Evolutionary conservation across 169 alveolate species (phyloP), one percentile per base, ranked within the genome.

Genomic region (Besnoitia besnoiti): DNA sequence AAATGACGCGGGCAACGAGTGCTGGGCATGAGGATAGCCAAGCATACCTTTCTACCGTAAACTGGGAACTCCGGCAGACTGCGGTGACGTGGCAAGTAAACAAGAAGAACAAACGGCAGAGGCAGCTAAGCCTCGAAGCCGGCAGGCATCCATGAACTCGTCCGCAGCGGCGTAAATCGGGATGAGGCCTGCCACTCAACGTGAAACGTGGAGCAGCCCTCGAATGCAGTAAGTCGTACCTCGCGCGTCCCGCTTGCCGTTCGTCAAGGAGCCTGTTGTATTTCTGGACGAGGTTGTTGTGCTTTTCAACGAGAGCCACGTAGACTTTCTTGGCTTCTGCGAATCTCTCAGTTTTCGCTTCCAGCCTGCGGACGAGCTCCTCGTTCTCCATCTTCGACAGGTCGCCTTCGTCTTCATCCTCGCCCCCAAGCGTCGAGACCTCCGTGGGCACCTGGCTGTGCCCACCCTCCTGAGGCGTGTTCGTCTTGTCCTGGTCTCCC

Each of bases 271-370:
- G 87, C 24, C 39, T 4, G 33, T 77, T 77, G 59, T 77, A 77
- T 55, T 77, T 77, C 30, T 39, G 5, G 40, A 77, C 87, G 40
- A 77, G 87, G 24, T 51, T 42, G 55, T 77, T 77, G 87, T 77
- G 35, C 87, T 42, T 37, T 12, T 77, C 59, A 24, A 77, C 87
- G 35, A 77, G 87, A 30, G 10, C 59, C 55, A 42, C 40, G 87
- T 77, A 77, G 40, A 42, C 40, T 37, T 51, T 12, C 87, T 24
- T 40, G 61, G 87, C 87, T 4, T 0, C 39, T 35, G 35, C 30
- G 61, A 77, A 40, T 40, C 24, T 27, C 14, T 37, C 33, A 30
- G 30, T 8, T 27, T 12, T 8, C 0, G 61, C 19, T 10, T 77
- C 87, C 33, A 77, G 61, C 35, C 21, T 39, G 59, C 3, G 16